Evolutionary conservation across 2,329 filamentous ascomycete genomes (phyloP).

Genomic region (Didymella keratinophila): DNA sequence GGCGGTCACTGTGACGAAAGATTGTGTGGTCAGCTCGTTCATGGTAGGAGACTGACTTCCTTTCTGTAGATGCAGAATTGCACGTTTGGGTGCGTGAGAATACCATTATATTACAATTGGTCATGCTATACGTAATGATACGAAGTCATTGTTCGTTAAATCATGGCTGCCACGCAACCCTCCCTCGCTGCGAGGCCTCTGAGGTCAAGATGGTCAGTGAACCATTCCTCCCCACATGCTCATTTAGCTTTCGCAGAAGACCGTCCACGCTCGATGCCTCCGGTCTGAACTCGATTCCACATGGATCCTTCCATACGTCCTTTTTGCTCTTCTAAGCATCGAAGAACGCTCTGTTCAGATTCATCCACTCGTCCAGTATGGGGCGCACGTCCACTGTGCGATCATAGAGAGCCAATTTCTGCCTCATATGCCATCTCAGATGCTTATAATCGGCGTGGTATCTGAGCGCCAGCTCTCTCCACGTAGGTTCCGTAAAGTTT

Average conservation of each 20-base stretch:
- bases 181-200: background rate
- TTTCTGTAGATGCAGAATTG: background rate
- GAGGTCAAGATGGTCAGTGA: too few relatives aligned
- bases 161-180: background rate
- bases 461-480: constrained; percentile 7
- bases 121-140: background rate
- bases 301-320: background rate
- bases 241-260: background rate
- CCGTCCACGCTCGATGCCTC: background rate
- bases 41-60: background rate
- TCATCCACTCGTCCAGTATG: constrained; percentile 5
- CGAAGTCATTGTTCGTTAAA: background rate
- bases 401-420: background rate
- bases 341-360: constrained; percentile 10
- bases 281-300: background rate
- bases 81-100: background rate
- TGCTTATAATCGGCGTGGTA: constrained; percentile 7
- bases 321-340: constrained; percentile 10
- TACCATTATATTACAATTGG: background rate
- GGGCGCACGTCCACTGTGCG: background rate
- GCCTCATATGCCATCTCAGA: constrained; percentile 10
- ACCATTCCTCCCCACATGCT: background rate
- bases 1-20: background rate
- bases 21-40: background rate
- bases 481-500: background rate